A percentile compares a stretch with the other conserved stretches of the same genome.
Evolutionary conservation across 139 green algal genomes (phyloP).

Genomic region (Penium margaritaceum): DNA sequence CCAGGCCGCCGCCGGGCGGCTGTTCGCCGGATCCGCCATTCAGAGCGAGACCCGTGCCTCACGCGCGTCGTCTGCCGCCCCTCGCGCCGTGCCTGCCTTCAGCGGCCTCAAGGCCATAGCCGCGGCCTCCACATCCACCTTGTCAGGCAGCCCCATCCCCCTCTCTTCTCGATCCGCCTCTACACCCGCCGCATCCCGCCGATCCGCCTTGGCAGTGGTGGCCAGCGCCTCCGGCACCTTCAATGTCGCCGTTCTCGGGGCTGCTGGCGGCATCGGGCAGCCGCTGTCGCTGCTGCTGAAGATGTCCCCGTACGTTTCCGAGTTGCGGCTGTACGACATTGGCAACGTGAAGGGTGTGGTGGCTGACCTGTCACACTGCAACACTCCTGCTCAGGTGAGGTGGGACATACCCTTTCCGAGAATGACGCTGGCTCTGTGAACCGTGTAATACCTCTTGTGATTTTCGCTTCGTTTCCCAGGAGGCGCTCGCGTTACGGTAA

Average conservation of each 20-base stretch:
- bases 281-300: slow-evolving; percentile 87
- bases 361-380: slow-evolving; percentile 89
- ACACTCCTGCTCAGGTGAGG: slow-evolving; percentile 79
- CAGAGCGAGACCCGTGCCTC: too few relatives aligned
- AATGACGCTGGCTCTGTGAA: too few relatives aligned
- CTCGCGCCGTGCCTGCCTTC: too few relatives aligned
- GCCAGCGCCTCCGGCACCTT: neutral
- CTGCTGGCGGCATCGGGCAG: slow-evolving; percentile 90
- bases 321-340: slow-evolving; percentile 47
- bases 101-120: too few relatives aligned
- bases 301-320: slow-evolving; percentile 50
- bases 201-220: neutral
- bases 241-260: slow-evolving; percentile 85
- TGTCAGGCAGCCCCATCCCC: neutral
- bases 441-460: too few relatives aligned
- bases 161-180: neutral
- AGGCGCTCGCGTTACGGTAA: too few relatives aligned
- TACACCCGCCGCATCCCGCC: neutral
- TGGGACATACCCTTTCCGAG: too few relatives aligned
- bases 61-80: too few relatives aligned
- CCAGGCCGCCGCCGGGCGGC: too few relatives aligned
- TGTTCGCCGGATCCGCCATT: too few relatives aligned
- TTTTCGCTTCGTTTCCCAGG: too few relatives aligned
- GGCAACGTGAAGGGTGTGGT: slow-evolving; percentile 66
- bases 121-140: neutral